Evolutionary conservation across 2,329 filamentous ascomycete genomes (phyloP).

Genomic region (Claviceps purpurea): DNA sequence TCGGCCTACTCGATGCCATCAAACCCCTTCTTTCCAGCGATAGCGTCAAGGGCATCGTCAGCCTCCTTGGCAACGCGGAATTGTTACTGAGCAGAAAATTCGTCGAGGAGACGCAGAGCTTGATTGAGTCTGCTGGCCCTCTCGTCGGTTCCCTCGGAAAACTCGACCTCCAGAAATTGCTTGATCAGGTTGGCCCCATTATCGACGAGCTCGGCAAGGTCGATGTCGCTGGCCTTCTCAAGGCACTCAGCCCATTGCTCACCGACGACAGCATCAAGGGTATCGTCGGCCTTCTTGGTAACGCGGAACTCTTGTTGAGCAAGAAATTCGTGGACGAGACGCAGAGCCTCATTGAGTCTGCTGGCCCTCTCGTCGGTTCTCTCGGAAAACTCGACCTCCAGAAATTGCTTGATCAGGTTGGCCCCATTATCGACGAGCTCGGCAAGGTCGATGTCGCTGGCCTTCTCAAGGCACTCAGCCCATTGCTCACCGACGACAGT

Average conservation of each 20-base stretch:
- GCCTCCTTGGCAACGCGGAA: constrained; percentile 20
- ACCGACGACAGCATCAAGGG: constrained; percentile 17
- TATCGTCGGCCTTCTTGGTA: constrained; percentile 19
- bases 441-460: constrained; percentile 19
- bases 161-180: constrained; percentile 18
- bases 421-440: constrained; percentile 17
- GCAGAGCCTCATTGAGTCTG: constrained; percentile 14
- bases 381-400: constrained; percentile 21
- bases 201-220: constrained; percentile 16
- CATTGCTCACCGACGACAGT: constrained; percentile 18
- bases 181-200: constrained; percentile 21
- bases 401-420: constrained; percentile 17
- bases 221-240: constrained; percentile 17
- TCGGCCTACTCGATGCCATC: constrained; percentile 15
- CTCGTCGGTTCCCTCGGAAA: constrained; percentile 20
- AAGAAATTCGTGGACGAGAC: constrained; percentile 19
- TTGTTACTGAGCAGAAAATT: constrained; percentile 17
- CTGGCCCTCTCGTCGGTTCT: constrained; percentile 19
- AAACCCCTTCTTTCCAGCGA: constrained; percentile 19
- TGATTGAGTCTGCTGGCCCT: constrained; percentile 17
- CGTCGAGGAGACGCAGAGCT: constrained; percentile 17
- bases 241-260: constrained; percentile 17
- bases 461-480: constrained; percentile 15
- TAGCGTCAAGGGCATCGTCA: constrained; percentile 19
- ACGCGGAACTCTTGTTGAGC: constrained; percentile 18